These are phyloP conservation scores for Sclerotiophoma versabilis DNA, from an alignment of 2,329 filamentous ascomycete genomes.

Conservation along the genomic window DNA sequence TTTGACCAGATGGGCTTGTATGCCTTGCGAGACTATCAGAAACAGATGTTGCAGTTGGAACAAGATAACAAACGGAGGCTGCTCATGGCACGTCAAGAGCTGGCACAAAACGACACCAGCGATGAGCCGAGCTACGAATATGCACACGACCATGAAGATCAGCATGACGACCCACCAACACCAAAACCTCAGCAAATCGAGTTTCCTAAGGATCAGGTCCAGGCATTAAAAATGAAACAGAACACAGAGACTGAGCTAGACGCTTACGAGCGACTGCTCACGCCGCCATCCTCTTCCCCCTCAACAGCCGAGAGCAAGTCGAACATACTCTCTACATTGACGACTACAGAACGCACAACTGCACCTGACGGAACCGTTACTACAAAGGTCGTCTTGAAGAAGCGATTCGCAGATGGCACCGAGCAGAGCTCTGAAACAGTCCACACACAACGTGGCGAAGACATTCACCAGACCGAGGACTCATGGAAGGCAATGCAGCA, in stretches of 20 bases:
- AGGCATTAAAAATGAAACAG: neutral
- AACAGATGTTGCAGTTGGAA: conserved; percentile 8
- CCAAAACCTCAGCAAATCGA: conserved; percentile 26
- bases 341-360: conserved; percentile 62
- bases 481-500: conserved; percentile 23
- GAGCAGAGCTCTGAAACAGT: conserved; percentile 66
- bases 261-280: conserved; percentile 59
- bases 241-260: conserved; percentile 57
- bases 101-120: conserved; percentile 3
- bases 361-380: conserved; percentile 65
- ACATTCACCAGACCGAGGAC: conserved; percentile 8
- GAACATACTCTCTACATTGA: conserved; percentile 62
- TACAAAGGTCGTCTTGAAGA: conserved; percentile 64
- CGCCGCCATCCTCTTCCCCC: conserved; percentile 27
- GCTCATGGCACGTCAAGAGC: neutral
- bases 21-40: conserved; percentile 7
- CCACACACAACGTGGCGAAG: conserved; percentile 51
- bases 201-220: conserved; percentile 1
- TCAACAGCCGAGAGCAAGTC: conserved; percentile 13
- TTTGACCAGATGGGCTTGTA: conserved; percentile 21
- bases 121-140: conserved; percentile 47
- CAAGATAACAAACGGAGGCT: neutral
- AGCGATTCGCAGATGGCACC: conserved; percentile 65
- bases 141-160: conserved; percentile 39
- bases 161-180: conserved; percentile 45